Evolutionary conservation across 768 basidiomycete genomes (phyloP), one percentile per base, ranked within the genome.

Genomic region (Russula emetica): DNA sequence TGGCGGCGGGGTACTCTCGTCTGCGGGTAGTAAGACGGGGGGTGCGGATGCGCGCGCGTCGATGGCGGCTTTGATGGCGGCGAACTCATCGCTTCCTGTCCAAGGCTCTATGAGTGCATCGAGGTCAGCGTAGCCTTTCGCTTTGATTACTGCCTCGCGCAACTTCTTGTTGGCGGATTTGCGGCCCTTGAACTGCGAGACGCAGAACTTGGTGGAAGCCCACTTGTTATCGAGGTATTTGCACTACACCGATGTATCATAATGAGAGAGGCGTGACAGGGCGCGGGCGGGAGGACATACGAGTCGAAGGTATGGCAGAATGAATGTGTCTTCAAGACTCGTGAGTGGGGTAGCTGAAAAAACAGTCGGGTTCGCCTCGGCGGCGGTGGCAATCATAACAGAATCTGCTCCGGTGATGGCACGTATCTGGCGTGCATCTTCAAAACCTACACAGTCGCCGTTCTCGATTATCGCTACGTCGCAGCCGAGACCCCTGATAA

Each of bases 371-470:
- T 98, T 99, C 5, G 87, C 76, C 74, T 99, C 97, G 7, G 95
- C 97, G 1, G 88, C 94, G 6, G 94, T 88, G 24, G 97, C 97
- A 45, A 99, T 89, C 97, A 99, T 99, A 45, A 94, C 87, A 0
- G 93, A 94, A 70, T 90, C 85, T 13, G 92, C 93, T 85, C 94
- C 90, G 34, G 95, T 98, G 30, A 85, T 73, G 55, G 79, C 78
- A 49, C 88, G 82, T 40, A 98, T 83, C 52, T 86, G 81, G 64
- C 83, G 85, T 54, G 89, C 88, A 70, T 95, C 94, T 67, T 86
- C 82, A 76, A 82, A 88, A 3, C 85, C 86, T 18, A 81, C 73
- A 68, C 92, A 97, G 73, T 99, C 96, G 0, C 97, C 97, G 73
- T 99, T 99, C 76, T 92, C 91, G 28, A 95, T 81, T 38, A 99